These are phyloP conservation scores for Beauveria australis DNA, from an alignment of 2,329 filamentous ascomycete genomes.

Conservation along the genomic window DNA sequence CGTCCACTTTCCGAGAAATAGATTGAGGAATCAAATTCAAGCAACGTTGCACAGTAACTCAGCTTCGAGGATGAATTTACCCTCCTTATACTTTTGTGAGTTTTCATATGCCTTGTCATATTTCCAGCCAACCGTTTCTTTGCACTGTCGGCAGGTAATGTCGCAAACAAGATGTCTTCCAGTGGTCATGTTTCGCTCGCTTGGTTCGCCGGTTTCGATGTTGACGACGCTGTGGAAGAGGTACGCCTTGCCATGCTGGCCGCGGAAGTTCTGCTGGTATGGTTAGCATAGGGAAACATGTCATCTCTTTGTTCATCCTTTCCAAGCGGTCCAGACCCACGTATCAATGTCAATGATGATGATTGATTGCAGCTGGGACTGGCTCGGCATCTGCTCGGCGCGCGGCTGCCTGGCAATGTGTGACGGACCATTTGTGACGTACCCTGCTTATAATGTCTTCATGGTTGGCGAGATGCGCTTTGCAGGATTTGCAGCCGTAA, in stretches of 20 bases:
- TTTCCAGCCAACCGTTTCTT: conserved; percentile 92
- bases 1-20: background rate
- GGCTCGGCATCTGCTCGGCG: background rate
- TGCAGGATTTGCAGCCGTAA: conserved; percentile 90
- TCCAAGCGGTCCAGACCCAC: background rate
- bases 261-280: conserved; percentile 78
- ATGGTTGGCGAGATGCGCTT: conserved; percentile 89
- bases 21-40: conserved; percentile 20
- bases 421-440: conserved; percentile 26
- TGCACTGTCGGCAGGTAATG: conserved; percentile 85
- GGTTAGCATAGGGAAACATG: background rate
- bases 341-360: no score
- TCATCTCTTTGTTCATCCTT: background rate
- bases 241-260: conserved; percentile 96
- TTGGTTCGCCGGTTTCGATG: conserved; percentile 71
- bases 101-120: conserved; percentile 95
- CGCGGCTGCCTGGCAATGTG: background rate
- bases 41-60: conserved; percentile 78
- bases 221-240: conserved; percentile 95
- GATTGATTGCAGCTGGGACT: background rate
- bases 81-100: conserved; percentile 97
- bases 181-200: conserved; percentile 96
- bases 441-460: conserved; percentile 94
- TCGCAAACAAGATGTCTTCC: conserved; percentile 91
- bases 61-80: conserved; percentile 92